Base-by-base conservation (phyloP, 768 basidiomycete species). In the Leccinum incarnatum region DNA sequence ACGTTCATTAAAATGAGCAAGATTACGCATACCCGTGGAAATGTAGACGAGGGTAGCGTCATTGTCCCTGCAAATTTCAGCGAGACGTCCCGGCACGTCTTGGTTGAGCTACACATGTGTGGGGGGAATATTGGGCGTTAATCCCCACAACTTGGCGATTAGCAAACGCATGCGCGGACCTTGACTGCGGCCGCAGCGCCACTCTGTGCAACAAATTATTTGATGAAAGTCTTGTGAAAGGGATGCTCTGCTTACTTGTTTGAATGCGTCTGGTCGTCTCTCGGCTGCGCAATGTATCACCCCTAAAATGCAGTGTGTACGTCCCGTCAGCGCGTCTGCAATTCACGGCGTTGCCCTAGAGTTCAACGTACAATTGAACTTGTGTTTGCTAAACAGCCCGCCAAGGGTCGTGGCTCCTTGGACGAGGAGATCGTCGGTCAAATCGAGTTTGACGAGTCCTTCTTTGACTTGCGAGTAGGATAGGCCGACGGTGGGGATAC, bases 241-340 rank as follows among this genome's bases (percentile, higher is more conserved):
- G n/a, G 48, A 51, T 21, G 37, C 2, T 8, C 8, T 8, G 54
- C 81, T 52, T 62, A 91, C 94, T 77, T 89, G 89, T 72, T 96
- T 93, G 56, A 93, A 95, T 12, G 93, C 90, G 69, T 98, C 95
- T 5, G 95, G 94, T 47, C 95, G 78, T 60, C 96, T 77, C 75
- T 98, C 95, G 2, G 96, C 96, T 14, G 96, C 96, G 67, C 95
- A 97, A 69, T 98, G 96, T 15, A 98, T 86, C 40, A 98, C 85
- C 86, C 89, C 88, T 89, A 68, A 65, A 46, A 57, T 45, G 11
- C 23, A 42, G 40, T 5, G n/a, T 2, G 56, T 36, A 50, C 17
- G 21, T 27, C 45, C 10, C 30, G 62, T 66, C 52, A 58, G 56
- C 32, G 46, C n/a, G 34, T 14, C 12, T 6, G 34, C 50, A 5